These are phyloP conservation scores for Lasiodiplodia theobromae DNA, from an alignment of 2,329 filamentous ascomycete species.

Conservation along the genomic window DNA sequence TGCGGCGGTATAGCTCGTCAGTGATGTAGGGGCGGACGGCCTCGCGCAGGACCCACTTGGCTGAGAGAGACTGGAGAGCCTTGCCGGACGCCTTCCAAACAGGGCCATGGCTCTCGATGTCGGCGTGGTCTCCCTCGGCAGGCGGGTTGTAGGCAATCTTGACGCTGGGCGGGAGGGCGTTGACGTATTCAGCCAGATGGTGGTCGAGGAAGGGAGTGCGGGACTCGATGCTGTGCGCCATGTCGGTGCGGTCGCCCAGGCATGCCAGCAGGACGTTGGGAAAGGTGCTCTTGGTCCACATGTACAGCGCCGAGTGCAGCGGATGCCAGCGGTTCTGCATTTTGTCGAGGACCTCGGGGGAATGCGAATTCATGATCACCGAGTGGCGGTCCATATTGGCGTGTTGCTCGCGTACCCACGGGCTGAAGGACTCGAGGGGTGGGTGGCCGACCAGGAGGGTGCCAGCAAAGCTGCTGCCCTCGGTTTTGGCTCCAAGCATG, in stretches of 20 bases:
- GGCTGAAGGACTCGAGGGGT: no score
- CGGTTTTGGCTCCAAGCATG: no score
- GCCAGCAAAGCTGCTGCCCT: no score
- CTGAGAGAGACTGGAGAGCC: constrained; percentile 34
- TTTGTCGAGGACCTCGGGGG: not conserved
- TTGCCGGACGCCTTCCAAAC: constrained; percentile 36
- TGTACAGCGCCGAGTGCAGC: constrained; percentile 6
- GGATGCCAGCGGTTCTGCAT: not conserved
- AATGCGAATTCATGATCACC: no score
- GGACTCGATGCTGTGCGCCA: constrained; percentile 52
- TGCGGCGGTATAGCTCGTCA: constrained; percentile 58
- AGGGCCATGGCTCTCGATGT: no score
- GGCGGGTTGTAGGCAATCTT: constrained; percentile 38
- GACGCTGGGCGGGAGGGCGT: constrained; percentile 45
- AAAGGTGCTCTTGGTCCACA: not conserved
- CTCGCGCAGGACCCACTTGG: constrained; percentile 62
- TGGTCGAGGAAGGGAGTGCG: constrained; percentile 52
- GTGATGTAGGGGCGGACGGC: constrained; percentile 60
- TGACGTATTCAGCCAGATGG: constrained; percentile 48
- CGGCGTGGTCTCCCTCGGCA: no score
- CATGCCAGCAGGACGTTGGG: constrained; percentile 45
- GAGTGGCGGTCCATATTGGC: no score
- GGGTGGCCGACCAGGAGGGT: no score
- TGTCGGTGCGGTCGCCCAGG: constrained; percentile 56
- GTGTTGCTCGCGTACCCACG: no score